Conservation (phyloP, 345 rosid genomes). For the Moricandia arvensis region DNA sequence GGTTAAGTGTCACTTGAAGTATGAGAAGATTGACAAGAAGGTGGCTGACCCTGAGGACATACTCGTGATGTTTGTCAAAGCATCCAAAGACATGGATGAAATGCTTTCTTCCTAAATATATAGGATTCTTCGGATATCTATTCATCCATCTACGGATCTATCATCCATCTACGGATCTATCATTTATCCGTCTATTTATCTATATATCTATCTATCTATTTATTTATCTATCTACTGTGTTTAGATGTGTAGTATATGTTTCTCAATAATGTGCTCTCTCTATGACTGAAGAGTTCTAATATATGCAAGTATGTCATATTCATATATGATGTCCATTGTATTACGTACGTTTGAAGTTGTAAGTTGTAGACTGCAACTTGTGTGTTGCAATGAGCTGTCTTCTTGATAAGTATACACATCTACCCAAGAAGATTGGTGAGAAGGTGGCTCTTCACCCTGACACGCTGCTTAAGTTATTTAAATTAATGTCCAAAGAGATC, state of each 20-base stretch:
- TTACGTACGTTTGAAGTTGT: not conserved
- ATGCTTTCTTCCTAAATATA: slow-evolving; percentile 9
- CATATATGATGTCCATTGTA: not conserved
- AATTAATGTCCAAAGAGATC: too few relatives aligned
- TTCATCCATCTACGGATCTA: slow-evolving; percentile 8
- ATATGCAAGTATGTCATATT: not conserved
- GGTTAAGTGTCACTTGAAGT: slow-evolving; percentile 11
- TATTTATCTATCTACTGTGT: not conserved
- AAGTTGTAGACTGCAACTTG: not conserved
- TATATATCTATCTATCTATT: not conserved
- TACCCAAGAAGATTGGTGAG: too few relatives aligned
- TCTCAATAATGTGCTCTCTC: slow-evolving; percentile 13
- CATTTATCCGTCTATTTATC: too few relatives aligned
- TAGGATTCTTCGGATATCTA: not conserved
- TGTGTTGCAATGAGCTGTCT: not conserved
- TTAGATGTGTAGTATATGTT: not conserved
- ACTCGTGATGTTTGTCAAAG: not conserved
- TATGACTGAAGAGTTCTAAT: slow-evolving; percentile 3
- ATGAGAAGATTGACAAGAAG: slow-evolving; percentile 13
- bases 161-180: too few relatives aligned
- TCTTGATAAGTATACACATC: not conserved
- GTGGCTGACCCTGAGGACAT: slow-evolving; percentile 24
- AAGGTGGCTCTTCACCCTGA: too few relatives aligned
- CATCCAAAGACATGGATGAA: slow-evolving; percentile 1
- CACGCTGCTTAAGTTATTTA: too few relatives aligned